Evolutionary conservation across 2,329 filamentous ascomycete species (phyloP).

Genomic region (Chaetothyriales sp.): DNA sequence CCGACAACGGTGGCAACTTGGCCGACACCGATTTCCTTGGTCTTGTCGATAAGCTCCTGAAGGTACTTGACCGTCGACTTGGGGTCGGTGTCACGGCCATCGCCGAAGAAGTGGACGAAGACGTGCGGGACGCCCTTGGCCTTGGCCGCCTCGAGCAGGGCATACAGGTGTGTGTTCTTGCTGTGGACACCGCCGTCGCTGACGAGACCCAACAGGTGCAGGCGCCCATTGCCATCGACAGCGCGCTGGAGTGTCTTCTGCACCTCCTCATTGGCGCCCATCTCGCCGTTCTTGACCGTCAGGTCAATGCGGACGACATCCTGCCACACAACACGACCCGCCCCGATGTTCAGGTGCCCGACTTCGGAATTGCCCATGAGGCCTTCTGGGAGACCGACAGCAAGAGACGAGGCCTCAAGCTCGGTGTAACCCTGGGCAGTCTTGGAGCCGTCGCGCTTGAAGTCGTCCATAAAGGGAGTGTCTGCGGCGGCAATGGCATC

Average conservation of each 20-base stretch:
- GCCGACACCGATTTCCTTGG: slow-evolving; percentile 70
- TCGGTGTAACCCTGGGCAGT: slow-evolving; percentile 73
- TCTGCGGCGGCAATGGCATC: slow-evolving; percentile 90
- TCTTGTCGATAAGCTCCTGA: slow-evolving; percentile 65
- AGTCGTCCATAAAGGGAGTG: slow-evolving; percentile 87
- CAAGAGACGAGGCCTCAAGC: slow-evolving; percentile 88
- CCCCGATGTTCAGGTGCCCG: slow-evolving; percentile 95
- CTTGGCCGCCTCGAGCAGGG: slow-evolving; percentile 79
- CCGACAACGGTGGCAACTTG: slow-evolving; percentile 87
- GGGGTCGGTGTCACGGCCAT: slow-evolving; percentile 93
- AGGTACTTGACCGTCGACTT: slow-evolving; percentile 83
- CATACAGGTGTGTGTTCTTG: slow-evolving; percentile 85
- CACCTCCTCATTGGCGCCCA: slow-evolving; percentile 63
- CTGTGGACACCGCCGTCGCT: slow-evolving; percentile 94
- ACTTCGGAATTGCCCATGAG: slow-evolving; percentile 99
- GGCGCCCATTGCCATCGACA: slow-evolving; percentile 74
- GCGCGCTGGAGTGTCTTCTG: slow-evolving; percentile 62
- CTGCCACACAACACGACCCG: slow-evolving; percentile 95
- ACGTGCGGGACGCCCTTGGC: slow-evolving; percentile 74
- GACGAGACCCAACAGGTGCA: slow-evolving; percentile 83
- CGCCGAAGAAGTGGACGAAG: slow-evolving; percentile 97
- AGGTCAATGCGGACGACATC: slow-evolving; percentile 93
- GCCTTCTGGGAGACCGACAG: slow-evolving; percentile 87
- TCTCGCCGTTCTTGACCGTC: slow-evolving; percentile 70
- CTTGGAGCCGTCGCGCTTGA: slow-evolving; percentile 50